Evolutionary conservation across 257 asterid species (phyloP), one percentile per base, ranked within the genome.

Genomic region (Fraxinus excelsior): DNA sequence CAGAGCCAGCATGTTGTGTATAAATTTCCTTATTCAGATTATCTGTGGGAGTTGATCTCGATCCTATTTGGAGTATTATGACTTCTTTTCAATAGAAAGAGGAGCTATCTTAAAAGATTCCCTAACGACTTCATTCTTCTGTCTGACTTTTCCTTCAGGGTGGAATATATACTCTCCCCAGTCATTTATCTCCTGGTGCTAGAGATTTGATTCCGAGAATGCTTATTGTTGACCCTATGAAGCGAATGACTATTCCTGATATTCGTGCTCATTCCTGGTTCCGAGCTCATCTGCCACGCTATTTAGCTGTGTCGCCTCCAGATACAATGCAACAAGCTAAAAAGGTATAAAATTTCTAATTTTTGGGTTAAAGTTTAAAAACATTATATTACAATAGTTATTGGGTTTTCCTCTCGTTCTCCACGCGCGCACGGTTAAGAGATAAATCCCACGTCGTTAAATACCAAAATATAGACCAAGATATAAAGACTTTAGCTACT

Each of bases 211-310:
- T 94, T 74, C 97, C 96, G 71, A 92, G 96, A 86, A 87, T 92
- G 98, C 98, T 94, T 78, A 78, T 94, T 65, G 98, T 94, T 65
- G 97, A 94, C 80, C 97, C 98, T 23, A 87, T 88, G 97, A 94
- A 92, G 80, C 91, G 97, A 81, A 88, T 94, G 85, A 94, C 96
- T 71, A 92, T 94, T 78, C 96, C 98, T 71, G 97, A 91, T 79
- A 91, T 94, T 76, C 98, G 98, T 71, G 77, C 84, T 74, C 98
- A 91, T 81, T 89, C 93, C 38, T 94, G 98, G 98, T 94, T 94
- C 82, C 90, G 85, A 85, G 93, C 92, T 81, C 98, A 88, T 84
- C 87, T 94, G 72, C 97, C 98, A 1, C 93, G 97, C 69, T 94
- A 94, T 81, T 84, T 94, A 78, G 96, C 98, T 65, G 98, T 94